phyloP scores from a whole-genome alignment of 192 early-diverging fungal species.

The Coemansia sp. region DNA sequence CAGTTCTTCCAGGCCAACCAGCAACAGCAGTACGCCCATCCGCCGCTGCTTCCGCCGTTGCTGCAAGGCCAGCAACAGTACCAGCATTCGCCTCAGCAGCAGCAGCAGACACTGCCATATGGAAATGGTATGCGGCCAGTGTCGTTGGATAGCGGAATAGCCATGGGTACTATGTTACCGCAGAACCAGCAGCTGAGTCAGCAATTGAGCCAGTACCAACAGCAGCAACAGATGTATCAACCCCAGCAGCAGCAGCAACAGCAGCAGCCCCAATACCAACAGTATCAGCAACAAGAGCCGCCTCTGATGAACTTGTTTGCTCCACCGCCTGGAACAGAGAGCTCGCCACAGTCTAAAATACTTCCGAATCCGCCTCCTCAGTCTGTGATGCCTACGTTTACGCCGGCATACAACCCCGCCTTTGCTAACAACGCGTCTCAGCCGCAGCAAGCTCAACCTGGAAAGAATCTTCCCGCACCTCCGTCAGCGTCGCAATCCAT shows the following conservation, averaged over 20 bases:
- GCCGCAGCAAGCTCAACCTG: slow-evolving; percentile 4
- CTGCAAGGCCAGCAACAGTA: slow-evolving; percentile 10
- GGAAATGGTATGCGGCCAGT: slow-evolving; percentile 17
- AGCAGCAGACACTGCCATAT: slow-evolving; percentile 14
- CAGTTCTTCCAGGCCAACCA: slow-evolving; percentile 22
- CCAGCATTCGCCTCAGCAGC: neutral
- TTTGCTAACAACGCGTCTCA: slow-evolving; percentile 13
- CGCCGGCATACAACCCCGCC: slow-evolving; percentile 36
- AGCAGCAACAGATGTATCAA: neutral
- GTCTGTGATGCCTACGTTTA: slow-evolving; percentile 15
- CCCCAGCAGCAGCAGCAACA: slow-evolving; percentile 12
- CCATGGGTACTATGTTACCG: slow-evolving; percentile 2
- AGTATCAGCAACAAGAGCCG: slow-evolving; percentile 28
- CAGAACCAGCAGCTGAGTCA: slow-evolving; percentile 17
- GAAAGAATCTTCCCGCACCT: slow-evolving; percentile 6
- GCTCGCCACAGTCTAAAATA: slow-evolving; percentile 17
- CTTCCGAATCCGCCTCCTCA: slow-evolving; percentile 31
- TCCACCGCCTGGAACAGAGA: slow-evolving; percentile 25
- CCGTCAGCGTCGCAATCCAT: slow-evolving; percentile 1
- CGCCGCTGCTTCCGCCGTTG: neutral
- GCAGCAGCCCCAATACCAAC: slow-evolving; percentile 7
- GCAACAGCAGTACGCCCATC: slow-evolving; percentile 16
- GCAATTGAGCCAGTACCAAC: slow-evolving; percentile 9
- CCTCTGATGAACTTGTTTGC: slow-evolving; percentile 47
- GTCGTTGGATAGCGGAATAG: neutral